Conservation (phyloP, 345 rosid species). For the Gossypioides kirkii region DNA sequence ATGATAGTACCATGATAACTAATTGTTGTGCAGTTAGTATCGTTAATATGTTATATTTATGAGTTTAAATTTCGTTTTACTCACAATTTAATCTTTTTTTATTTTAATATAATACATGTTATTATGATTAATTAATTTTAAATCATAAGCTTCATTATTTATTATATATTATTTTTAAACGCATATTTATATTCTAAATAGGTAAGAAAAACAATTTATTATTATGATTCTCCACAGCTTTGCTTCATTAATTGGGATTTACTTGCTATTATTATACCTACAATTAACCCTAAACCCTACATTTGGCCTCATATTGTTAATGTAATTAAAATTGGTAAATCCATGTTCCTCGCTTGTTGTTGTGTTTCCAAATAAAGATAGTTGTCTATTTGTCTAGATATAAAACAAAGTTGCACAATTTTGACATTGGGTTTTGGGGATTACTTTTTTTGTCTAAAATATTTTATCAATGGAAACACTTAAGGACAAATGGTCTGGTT, state of each 20-base stretch:
- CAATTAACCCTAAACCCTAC: background rate
- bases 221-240: background rate
- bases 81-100: too few species aligned
- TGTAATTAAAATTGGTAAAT: background rate
- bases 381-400: background rate
- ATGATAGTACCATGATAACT: too few species aligned
- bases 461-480: too few species aligned
- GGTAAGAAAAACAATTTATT: background rate
- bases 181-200: too few species aligned
- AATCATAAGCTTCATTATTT: too few species aligned
- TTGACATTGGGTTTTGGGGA: background rate
- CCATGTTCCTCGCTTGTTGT: background rate
- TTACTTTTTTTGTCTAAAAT: too few species aligned
- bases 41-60: too few species aligned
- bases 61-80: too few species aligned
- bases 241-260: background rate
- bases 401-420: background rate
- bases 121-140: too few species aligned
- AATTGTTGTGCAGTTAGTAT: too few species aligned
- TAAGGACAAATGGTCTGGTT: slow-evolving; percentile 30
- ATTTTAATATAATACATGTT: too few species aligned
- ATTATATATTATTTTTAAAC: too few species aligned
- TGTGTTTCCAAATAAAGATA: background rate
- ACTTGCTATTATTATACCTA: background rate
- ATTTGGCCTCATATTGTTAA: background rate